Conservation (phyloP, 2,329 filamentous ascomycete genomes). For the Pseudocercospora cruenta region DNA sequence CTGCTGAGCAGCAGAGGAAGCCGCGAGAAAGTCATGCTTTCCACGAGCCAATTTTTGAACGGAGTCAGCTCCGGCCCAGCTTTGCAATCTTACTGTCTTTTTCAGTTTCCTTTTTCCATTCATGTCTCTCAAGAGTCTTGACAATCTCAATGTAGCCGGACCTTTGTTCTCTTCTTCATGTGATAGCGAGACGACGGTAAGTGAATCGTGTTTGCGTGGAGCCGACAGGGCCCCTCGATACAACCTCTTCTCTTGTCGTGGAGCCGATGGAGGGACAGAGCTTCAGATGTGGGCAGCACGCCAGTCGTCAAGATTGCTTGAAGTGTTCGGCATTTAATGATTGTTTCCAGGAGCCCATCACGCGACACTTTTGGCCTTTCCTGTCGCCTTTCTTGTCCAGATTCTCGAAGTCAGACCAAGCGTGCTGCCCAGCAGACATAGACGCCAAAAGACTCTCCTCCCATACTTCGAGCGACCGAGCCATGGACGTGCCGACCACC, state of each 20-base stretch:
- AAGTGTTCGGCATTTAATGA: not conserved
- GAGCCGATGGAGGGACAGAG: constrained; percentile 8
- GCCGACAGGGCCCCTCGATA: not conserved
- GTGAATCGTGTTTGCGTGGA: constrained; percentile 4
- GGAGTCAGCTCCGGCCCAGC: not conserved
- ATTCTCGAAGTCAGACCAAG: not conserved
- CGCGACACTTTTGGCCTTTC: not conserved
- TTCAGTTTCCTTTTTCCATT: not conserved
- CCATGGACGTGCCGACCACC: constrained; percentile 67
- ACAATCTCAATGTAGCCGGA: not conserved
- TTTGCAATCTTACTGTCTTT: not conserved
- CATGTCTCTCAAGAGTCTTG: not conserved
- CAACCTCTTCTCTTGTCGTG: not conserved
- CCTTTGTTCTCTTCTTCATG: not conserved
- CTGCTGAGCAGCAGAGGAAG: not conserved
- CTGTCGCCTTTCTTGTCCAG: not conserved
- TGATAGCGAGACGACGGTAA: not conserved
- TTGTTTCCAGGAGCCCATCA: not conserved
- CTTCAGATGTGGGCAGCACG: constrained; percentile 1
- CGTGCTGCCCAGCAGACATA: not conserved
- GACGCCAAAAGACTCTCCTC: not conserved
- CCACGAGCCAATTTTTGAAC: not conserved
- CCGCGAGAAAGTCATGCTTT: not conserved
- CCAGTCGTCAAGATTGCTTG: not conserved
- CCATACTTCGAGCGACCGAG: not conserved